phyloP scores from a whole-genome alignment of 805 yeast genomes.

The Kurtzmaniella cleridarum region DNA sequence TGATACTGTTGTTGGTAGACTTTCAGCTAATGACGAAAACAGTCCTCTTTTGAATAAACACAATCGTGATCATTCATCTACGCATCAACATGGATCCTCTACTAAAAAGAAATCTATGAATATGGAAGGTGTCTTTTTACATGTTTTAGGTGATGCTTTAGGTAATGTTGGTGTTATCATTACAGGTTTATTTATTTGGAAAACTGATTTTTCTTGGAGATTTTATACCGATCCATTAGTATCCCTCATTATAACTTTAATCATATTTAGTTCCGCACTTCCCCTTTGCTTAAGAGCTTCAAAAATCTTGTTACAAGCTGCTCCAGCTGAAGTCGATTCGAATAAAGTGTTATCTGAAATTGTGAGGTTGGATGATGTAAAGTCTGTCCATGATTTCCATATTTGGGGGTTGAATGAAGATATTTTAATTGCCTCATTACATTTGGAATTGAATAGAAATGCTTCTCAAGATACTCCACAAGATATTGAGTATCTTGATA shows the following conservation, averaged over 20 bases:
- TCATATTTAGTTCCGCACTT: conserved; percentile 85
- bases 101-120: conserved; percentile 62
- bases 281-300: conserved; percentile 86
- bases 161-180: conserved; percentile 92
- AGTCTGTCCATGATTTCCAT: conserved; percentile 90
- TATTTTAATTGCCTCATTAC: conserved; percentile 81
- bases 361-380: conserved; percentile 61
- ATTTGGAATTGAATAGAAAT: conserved; percentile 54
- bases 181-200: conserved; percentile 91
- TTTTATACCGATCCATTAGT: conserved; percentile 82
- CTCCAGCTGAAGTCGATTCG: conserved; percentile 79
- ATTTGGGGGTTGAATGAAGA: conserved; percentile 94
- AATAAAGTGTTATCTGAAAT: conserved; percentile 69
- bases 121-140: conserved; percentile 95
- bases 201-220: conserved; percentile 84
- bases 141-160: conserved; percentile 92
- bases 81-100: conserved; percentile 7
- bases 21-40: conserved; percentile 22
- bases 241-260: conserved; percentile 78
- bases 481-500: conserved; percentile 45
- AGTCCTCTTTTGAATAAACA: conserved; percentile 24
- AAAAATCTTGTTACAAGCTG: conserved; percentile 84
- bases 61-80: conserved; percentile 4
- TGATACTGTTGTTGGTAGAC: conserved; percentile 39
- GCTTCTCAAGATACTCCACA: conserved; percentile 10